Conservation (phyloP, 768 basidiomycete species). For the Guyanaporus albipodus region DNA sequence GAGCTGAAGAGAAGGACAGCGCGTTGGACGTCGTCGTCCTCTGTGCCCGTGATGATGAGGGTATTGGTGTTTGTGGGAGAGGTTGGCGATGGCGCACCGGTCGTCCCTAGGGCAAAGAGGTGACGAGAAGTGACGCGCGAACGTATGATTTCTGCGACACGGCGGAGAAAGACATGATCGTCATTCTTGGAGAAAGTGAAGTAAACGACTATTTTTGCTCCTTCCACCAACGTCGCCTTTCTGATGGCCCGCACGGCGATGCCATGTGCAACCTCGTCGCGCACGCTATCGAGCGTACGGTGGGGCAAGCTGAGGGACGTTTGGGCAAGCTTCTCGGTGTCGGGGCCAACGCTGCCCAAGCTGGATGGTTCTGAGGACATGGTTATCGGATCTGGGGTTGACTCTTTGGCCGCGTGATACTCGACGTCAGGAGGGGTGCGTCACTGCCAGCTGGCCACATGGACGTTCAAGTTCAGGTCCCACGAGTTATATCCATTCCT, state of each 20-base stretch:
- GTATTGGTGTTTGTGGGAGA: conserved; percentile 33
- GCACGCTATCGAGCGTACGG: conserved; percentile 57
- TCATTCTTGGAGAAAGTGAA: conserved; percentile 55
- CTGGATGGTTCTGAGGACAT: conserved; percentile 31
- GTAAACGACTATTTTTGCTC: conserved; percentile 55
- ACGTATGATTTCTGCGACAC: conserved; percentile 47
- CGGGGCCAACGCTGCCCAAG: conserved; percentile 4
- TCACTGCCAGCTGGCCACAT: too few species aligned
- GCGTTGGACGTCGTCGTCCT: conserved; percentile 55
- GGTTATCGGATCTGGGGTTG: neutral
- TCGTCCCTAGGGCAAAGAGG: conserved; percentile 55
- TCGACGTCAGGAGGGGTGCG: too few species aligned
- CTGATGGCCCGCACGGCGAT: conserved; percentile 53
- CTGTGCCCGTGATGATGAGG: conserved; percentile 57
- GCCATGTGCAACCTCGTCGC: conserved; percentile 54
- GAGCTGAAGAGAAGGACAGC: conserved; percentile 60
- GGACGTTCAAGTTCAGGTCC: too few species aligned
- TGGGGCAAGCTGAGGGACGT: conserved; percentile 3
- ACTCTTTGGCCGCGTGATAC: too few species aligned
- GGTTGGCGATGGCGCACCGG: conserved; percentile 34
- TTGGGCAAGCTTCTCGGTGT: neutral
- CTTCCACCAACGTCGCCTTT: conserved; percentile 47
- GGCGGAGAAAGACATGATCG: conserved; percentile 53
- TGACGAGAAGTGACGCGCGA: conserved; percentile 41
- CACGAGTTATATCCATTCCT: too few species aligned